Base-by-base conservation (phyloP, 441 rosid species). In the Croton setiger region DNA sequence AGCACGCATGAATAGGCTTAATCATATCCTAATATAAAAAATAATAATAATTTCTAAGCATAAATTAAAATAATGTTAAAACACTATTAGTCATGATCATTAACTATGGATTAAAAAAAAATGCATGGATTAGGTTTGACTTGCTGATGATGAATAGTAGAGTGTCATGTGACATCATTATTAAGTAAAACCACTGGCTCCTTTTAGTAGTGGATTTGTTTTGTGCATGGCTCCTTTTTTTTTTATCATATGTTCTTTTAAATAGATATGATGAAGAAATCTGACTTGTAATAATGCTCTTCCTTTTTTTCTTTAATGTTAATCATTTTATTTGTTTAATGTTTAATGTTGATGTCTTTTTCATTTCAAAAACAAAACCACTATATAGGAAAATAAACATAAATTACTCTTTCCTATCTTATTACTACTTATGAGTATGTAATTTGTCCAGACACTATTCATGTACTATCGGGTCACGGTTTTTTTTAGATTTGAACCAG, bases 111-210 rank as follows among this genome's bases (percentile, higher is more conserved):
- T 27, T 27, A 17, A 17, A 23, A 60, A 3, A 7, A 53, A 63
- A 60, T 60, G 82, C 75, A 75, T 81, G 78, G 74, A 74, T 71
- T 80, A 72, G 79, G 69, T 80, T 80, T 67, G 83, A 71, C 83
- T 75, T 75, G 59, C 6, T 65, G 63, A 63, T 64, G 78, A 72
- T 59, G 21, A 75, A 44, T 45, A 61, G 59, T 64, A 44, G 55
- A 65, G 60, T 57, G 21, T 36, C 75, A 76, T 76, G 80, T 79
- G 80, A 80, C 75, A 70, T 79, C 72, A 72, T 84, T 67, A 74
- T 71, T 80, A 64, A 70, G 68, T 33, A 64, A 76, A 77, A 72
- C 71, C 71, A 55, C 66, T 64, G 2, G 59, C 21, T 48, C 4
- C 18, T 58, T n/a, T 48, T 15, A 48, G 51, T 68, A 20, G 36